Evolutionary conservation across 768 basidiomycete species (phyloP), one percentile per base, ranked within the genome.

Genomic region (Rhizopogon sp.): DNA sequence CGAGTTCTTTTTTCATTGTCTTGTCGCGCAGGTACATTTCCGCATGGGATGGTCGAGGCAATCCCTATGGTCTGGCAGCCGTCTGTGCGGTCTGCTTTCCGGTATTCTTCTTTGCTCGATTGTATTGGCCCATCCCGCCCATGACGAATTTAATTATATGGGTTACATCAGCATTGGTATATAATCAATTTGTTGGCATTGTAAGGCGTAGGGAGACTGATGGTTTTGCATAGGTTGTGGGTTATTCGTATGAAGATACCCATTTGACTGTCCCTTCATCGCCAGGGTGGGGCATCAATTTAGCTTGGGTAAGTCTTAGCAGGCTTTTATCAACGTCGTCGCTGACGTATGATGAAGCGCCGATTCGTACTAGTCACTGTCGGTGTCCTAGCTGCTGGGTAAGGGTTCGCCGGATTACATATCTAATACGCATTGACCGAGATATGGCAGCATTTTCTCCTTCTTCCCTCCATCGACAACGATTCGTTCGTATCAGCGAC

Each of bases 311-410:
- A 61, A 40, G 73, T 62, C 13, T 33, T 14, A 57, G 25, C 17
- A 9, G 6, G 13, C 35, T 13, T 13, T 43, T 50, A 8, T 22
- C 10, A 5, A 5, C 0, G 25, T 33, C 20, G 42, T 25, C 52
- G 56, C 2, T 59, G 40, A 1, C 10, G 3, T 28, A 0, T 46
- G 37, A 8, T 35, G 14, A 59, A 88, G 87, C 75, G 74, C 46
- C 82, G 88, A 1, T 87, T 89, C 54, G 72, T 87, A 3, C 75
- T 88, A 7, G 91, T 93, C 1, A 72, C 79, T 1, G 74, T 74
- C 8, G 92, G 92, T 0, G 89, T 93, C 16, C 71, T 79, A 5
- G 85, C 86, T 13, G 92, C 92, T 2, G 91, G 88, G 90, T 87
- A 67, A 58, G 79, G 67, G 9, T 41, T 39, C 3, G 2, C 2